Evolutionary conservation across 805 yeast genomes (phyloP).

Genomic region (Candida piceae): DNA sequence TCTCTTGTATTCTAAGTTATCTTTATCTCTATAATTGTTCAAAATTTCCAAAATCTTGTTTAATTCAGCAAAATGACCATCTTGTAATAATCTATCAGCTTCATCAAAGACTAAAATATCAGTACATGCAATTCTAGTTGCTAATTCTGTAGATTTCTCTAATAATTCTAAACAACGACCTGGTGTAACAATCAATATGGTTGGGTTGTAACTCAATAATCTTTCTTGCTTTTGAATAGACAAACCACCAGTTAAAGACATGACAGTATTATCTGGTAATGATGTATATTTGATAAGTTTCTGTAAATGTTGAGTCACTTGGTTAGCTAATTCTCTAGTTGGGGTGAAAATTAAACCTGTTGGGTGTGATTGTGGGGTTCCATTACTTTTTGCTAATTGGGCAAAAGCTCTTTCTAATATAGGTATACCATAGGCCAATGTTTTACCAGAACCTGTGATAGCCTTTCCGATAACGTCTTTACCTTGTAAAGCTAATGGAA

Average conservation of each 20-base stretch:
- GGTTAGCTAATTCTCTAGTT: conserved; percentile 94
- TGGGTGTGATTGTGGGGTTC: conserved; percentile 36
- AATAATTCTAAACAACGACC: conserved; percentile 85
- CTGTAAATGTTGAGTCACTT: conserved; percentile 77
- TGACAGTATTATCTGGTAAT: conserved; percentile 43
- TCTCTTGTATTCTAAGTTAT: conserved; percentile 31
- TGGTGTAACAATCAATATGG: conserved; percentile 88
- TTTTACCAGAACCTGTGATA: conserved; percentile 96
- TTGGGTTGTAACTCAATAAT: conserved; percentile 66
- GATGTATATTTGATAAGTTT: conserved; percentile 49
- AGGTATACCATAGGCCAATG: conserved; percentile 92
- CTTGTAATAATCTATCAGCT: conserved; percentile 91
- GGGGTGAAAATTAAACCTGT: conserved; percentile 86
- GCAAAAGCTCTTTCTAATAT: conserved; percentile 61
- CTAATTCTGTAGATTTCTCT: conserved; percentile 51
- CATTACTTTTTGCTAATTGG: conserved; percentile 10
- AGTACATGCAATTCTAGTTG: conserved; percentile 38
- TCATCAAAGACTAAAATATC: conserved; percentile 76
- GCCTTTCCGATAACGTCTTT: conserved; percentile 92
- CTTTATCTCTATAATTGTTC: conserved; percentile 42
- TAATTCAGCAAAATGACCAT: conserved; percentile 93
- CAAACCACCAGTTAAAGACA: conserved; percentile 89
- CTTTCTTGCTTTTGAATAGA: conserved; percentile 93
- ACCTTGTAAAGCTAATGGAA: conserved; percentile 70
- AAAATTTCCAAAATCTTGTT: conserved; percentile 72